Evolutionary conservation across 208 protist species (phyloP), one percentile per base, ranked within the genome.

Genomic region (Wallacemonas collosoma): DNA sequence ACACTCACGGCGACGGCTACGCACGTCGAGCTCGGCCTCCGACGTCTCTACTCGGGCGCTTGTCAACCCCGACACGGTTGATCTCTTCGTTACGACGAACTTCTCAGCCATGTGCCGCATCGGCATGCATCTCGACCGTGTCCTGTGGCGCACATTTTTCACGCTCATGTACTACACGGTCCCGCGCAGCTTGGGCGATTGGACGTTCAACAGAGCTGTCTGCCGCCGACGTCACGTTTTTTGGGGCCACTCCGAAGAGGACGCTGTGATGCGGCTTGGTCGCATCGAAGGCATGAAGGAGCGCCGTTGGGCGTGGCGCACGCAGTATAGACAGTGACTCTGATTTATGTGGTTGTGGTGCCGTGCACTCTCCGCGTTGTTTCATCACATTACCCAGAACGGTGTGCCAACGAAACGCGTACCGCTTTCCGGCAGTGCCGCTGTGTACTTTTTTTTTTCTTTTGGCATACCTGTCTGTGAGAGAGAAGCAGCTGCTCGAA

Each of bases 211-310:
- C 40, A 61, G 74, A 4, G 78, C 75, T 38, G 76, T 94, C 47
- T 77, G 26, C 17, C 48, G 68, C 48, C 75, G 83, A 0, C 88
- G 91, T 8, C 70, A 82, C 39, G 65, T n/a, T 36, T 74, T 94
- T 47, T 96, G 91, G 91, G 91, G 88, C 0, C 91, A 86, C 12
- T 87, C 87, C 1, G 91, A 93, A 70, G 78, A 93, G 60, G 91
- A 96, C 50, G 91, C 81, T 1, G 82, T 93, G 45, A 70, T 53
- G 47, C 69, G 56, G 41, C 50, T 77, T 56, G 75, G 56, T 44
- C 66, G 70, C 17, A 83, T 96, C 11, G 85, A 89, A 43, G 91
- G 91, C 2, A 85, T 96, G 81, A 86, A 83, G 57, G 88, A 94
- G 77, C 88, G 91, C 7, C 80, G 83, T 45, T 96, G 91, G 91